Evolutionary conservation across 139 green algal species (phyloP).

Genomic region (Coccomyxa sp.): DNA sequence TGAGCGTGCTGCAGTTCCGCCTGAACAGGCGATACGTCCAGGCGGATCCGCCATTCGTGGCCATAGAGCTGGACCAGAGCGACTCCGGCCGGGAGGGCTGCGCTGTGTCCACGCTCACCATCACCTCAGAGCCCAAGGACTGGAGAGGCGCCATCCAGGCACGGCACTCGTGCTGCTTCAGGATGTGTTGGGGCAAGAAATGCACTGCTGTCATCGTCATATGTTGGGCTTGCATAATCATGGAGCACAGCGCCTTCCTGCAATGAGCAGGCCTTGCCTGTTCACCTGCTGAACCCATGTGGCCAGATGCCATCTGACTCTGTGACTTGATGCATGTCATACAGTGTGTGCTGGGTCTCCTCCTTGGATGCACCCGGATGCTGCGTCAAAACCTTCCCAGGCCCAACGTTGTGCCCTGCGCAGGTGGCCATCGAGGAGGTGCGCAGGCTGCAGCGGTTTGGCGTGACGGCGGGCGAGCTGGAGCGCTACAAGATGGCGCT

Average conservation of each 20-base stretch:
- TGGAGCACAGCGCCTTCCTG: no score
- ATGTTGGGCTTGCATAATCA: no score
- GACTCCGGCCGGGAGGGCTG: slow-evolving; percentile 91
- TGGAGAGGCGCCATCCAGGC: slow-evolving; percentile 73
- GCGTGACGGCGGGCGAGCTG: slow-evolving; percentile 87
- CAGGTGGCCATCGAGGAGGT: slow-evolving; percentile 78
- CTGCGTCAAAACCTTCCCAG: no score
- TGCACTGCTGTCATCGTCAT: no score
- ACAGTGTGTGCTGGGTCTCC: no score
- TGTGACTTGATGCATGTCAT: no score
- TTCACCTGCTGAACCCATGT: no score
- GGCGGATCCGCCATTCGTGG: slow-evolving; percentile 72
- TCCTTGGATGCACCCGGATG: no score
- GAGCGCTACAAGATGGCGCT: slow-evolving; percentile 84
- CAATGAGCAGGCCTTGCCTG: no score
- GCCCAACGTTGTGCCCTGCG: no score
- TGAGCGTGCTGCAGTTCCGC: slow-evolving; percentile 90
- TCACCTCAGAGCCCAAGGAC: slow-evolving; percentile 86
- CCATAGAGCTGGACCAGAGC: slow-evolving; percentile 88
- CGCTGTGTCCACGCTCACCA: slow-evolving; percentile 88
- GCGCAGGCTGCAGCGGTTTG: slow-evolving; percentile 80
- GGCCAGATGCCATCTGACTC: no score
- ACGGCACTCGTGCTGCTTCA: background rate
- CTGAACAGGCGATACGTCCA: slow-evolving; percentile 71
- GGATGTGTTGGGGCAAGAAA: no score